Evolutionary conservation across 192 early-diverging fungal species (phyloP).

Genomic region (Coemansia sp.): DNA sequence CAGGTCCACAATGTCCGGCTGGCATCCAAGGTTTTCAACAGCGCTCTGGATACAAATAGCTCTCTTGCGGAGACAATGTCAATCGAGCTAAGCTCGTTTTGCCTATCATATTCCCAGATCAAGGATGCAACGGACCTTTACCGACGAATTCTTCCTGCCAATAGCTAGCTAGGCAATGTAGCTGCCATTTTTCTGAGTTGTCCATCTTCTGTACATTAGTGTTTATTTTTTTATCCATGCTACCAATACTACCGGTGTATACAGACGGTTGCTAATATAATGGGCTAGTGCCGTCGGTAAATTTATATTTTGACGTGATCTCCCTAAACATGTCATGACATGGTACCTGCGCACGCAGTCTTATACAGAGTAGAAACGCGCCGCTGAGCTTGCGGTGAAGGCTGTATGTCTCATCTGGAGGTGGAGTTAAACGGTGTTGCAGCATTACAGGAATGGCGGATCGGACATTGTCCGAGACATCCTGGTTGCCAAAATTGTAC

Average conservation of each 20-base stretch:
- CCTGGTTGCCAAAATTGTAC: slow-evolving; percentile 84
- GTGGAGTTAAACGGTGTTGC: slow-evolving; percentile 87
- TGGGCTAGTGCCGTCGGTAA: slow-evolving; percentile 28
- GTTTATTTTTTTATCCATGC: not conserved
- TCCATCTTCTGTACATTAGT: not conserved
- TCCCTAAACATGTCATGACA: slow-evolving; percentile 44
- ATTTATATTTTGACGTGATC: slow-evolving; percentile 39
- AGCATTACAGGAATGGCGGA: slow-evolving; percentile 94
- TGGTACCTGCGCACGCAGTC: slow-evolving; percentile 63
- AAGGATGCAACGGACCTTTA: slow-evolving; percentile 46
- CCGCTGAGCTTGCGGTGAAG: slow-evolving; percentile 94
- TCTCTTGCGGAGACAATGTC: slow-evolving; percentile 26
- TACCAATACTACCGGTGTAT: not conserved
- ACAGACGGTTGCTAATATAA: slow-evolving; percentile 4
- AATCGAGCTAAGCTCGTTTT: slow-evolving; percentile 45
- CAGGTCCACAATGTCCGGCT: slow-evolving; percentile 34
- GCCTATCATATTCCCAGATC: slow-evolving; percentile 41
- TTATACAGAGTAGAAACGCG: slow-evolving; percentile 86
- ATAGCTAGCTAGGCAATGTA: not conserved
- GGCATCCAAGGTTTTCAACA: slow-evolving; percentile 28
- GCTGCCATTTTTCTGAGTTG: not conserved
- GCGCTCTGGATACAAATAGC: slow-evolving; percentile 18
- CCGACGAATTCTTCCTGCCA: slow-evolving; percentile 12
- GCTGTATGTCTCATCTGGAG: slow-evolving; percentile 97
- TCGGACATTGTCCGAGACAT: slow-evolving; percentile 78